These are phyloP conservation scores for Heterobasidion annosum DNA, from an alignment of 1,284 basidiomycete genomes.

Conservation along the genomic window DNA sequence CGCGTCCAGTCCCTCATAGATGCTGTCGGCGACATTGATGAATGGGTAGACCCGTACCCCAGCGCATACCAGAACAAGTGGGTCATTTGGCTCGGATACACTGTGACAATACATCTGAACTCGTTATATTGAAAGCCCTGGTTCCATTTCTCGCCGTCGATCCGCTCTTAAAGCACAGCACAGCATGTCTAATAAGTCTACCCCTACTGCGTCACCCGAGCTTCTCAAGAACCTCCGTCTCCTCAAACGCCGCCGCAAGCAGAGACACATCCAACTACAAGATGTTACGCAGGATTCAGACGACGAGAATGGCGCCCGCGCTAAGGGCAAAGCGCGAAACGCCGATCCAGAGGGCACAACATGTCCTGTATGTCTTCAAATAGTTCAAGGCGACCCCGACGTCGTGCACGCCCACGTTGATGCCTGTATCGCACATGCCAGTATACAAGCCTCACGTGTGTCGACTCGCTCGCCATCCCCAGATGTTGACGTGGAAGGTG, in stretches of 20 bases:
- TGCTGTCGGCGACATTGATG: conserved; percentile 33
- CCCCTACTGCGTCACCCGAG: conserved; percentile 30
- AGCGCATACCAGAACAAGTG: conserved; percentile 40
- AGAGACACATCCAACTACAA: conserved; percentile 50
- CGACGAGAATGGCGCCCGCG: conserved; percentile 21
- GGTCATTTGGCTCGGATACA: conserved; percentile 12
- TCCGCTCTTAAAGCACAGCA: conserved; percentile 54
- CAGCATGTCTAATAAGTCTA: no score
- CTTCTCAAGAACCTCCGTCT: conserved; percentile 44
- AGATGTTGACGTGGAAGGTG: conserved; percentile 25
- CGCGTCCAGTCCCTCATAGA: conserved; percentile 58
- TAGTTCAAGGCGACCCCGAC: conserved; percentile 55
- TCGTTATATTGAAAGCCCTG: conserved; percentile 10
- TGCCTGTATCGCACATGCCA: conserved; percentile 52
- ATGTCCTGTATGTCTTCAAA: conserved; percentile 59
- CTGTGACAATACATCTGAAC: not conserved
- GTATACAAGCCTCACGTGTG: conserved; percentile 27
- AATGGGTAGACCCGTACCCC: conserved; percentile 34
- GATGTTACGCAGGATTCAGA: conserved; percentile 58
- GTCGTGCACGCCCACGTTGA: conserved; percentile 71
- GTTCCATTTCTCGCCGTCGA: conserved; percentile 38
- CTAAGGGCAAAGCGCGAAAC: conserved; percentile 15
- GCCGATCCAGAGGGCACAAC: conserved; percentile 19
- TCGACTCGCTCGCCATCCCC: conserved; percentile 8
- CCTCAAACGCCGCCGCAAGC: conserved; percentile 57